Conservation (phyloP, 2,329 filamentous ascomycete genomes). For the Rutstroemia sp. region DNA sequence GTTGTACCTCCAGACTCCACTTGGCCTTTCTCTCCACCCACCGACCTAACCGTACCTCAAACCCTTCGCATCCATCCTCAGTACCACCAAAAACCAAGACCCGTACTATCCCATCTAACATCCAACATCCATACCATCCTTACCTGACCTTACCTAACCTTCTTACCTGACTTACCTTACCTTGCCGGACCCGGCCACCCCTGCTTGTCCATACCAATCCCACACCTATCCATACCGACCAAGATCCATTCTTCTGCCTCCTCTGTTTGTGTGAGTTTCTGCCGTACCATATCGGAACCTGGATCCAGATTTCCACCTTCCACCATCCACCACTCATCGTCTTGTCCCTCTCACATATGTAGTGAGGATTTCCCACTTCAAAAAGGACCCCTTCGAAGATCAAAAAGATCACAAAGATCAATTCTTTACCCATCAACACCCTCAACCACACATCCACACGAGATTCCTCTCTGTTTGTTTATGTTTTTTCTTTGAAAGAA, state of each 20-base stretch:
- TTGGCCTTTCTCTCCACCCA: background rate
- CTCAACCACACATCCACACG: background rate
- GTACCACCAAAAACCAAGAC: background rate
- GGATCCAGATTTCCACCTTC: background rate
- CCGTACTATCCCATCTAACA: too few species aligned
- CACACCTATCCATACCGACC: background rate
- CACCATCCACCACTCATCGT: background rate
- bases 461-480: background rate
- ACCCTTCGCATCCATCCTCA: background rate
- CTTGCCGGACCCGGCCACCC: background rate
- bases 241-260: background rate
- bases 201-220: background rate
- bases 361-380: constrained; percentile 6
- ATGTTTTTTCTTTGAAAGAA: background rate
- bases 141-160: too few species aligned
- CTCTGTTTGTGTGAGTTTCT: constrained; percentile 2
- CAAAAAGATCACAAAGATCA: background rate
- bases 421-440: background rate
- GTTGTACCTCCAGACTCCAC: too few species aligned
- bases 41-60: background rate
- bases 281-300: constrained; percentile 7
- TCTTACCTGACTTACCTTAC: background rate
- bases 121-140: too few species aligned
- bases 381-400: background rate
- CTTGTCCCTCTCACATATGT: constrained; percentile 11